Base-by-base conservation (phyloP, 2,329 filamentous ascomycete genomes). In the Calonectria pseudoreteaudii region DNA sequence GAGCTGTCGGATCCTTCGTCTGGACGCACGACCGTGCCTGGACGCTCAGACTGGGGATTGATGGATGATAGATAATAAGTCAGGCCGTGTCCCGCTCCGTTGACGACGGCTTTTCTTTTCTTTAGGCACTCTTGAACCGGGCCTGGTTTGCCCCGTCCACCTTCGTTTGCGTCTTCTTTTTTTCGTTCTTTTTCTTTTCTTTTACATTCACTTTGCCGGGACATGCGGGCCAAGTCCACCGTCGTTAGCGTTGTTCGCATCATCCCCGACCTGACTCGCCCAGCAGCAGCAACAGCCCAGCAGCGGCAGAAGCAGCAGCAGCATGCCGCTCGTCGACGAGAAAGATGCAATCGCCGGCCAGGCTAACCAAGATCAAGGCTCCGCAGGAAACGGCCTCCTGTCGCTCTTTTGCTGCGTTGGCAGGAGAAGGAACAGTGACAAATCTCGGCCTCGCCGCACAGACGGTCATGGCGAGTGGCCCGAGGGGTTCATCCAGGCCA, bases 141-240 rank as follows among this genome's bases (percentile, higher is more conserved):
- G 56, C 56, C 56, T 62, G 56, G 56, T 30, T 41, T 62, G 56
- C 56, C 56, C 34, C 56, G 16, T 36, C 23, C 13, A 44, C 56
- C 56, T 14, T 62, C 56, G 14, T 41, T 62, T 62, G 9, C 56
- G 26, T 30, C 3, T 16, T 38, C n/a, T 41, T 41, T 62, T 38
- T 11, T 23, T 26, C 20, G 23, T 60, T 13, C 36, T 60, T 36
- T 34, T 10, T 4, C 26, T 60, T 60, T n/a, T n/a, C n/a, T n/a
- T 41, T 26, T 3, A 41, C 53, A 23, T 34, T 56, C 18, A 1
- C 30, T 34, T 58, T 16, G 18, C 34, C 23, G 28, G 56, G 56
- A 62, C 56, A 62, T 62, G 56, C 56, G 38, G 56, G 56, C 26
- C 56, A 36, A 23, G 56, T 62, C 56, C 56, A 41, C 56, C 34